Conservation (phyloP, 192 early-diverging fungal species). For the Entophlyctis luteolus region DNA sequence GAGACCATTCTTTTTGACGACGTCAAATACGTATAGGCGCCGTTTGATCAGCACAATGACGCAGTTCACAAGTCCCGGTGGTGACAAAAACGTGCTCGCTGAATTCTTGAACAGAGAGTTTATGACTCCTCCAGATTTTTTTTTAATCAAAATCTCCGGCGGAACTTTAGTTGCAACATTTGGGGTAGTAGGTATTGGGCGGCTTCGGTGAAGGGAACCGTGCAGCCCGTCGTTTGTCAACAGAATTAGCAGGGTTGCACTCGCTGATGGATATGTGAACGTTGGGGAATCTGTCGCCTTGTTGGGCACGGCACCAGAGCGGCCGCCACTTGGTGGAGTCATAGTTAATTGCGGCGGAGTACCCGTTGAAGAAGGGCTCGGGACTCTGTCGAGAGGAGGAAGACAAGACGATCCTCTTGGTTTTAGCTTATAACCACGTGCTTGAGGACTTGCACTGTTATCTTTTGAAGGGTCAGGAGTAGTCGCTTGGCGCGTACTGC, state of each 20-base stretch:
- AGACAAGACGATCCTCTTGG: too few relatives aligned
- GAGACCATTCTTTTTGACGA: too few relatives aligned
- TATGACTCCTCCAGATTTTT: background rate
- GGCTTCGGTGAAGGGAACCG: background rate
- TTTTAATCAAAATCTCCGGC: background rate
- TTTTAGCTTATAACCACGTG: too few relatives aligned
- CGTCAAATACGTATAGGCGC: background rate
- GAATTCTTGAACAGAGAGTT: background rate
- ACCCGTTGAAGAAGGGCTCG: too few relatives aligned
- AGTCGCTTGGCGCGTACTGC: too few relatives aligned
- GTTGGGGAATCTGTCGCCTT: too few relatives aligned
- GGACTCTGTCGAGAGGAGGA: too few relatives aligned
- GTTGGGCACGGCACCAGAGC: too few relatives aligned
- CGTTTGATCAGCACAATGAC: background rate
- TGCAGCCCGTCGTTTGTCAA: background rate
- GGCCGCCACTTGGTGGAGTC: too few relatives aligned
- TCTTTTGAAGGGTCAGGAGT: too few relatives aligned
- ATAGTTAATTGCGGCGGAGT: too few relatives aligned
- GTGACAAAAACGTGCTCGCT: background rate
- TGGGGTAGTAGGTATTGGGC: background rate
- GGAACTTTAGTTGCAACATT: background rate
- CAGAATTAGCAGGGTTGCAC: background rate
- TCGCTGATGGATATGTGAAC: constrained; percentile 1
- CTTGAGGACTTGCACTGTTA: too few relatives aligned
- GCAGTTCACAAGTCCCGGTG: background rate